Conservation (phyloP, 495 filamentous ascomycete genomes). For the Neurospora terricola region DNA sequence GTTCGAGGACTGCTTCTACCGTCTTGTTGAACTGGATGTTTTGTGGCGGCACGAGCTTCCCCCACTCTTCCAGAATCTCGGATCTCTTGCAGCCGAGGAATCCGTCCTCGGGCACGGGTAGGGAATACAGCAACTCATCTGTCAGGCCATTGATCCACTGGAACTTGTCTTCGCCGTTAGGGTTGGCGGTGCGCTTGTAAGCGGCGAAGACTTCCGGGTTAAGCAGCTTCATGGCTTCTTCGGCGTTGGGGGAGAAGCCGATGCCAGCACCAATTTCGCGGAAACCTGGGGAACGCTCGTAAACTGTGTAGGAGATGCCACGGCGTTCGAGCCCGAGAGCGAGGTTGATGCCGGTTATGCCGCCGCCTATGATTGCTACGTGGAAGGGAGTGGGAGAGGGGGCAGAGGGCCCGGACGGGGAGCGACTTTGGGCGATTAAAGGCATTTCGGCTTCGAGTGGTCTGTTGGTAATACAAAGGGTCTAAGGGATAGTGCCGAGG, state of each 20-base stretch:
- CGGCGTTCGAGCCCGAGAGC: constrained; percentile 46
- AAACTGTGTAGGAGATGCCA: constrained; percentile 38
- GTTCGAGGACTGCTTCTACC: not conserved
- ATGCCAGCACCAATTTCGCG: constrained; percentile 51
- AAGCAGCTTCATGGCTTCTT: constrained; percentile 42
- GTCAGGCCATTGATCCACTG: constrained; percentile 31
- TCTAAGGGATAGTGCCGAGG: not conserved
- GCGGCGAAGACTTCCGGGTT: constrained; percentile 26
- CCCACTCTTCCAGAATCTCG: constrained; percentile 36
- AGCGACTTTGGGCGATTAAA: not conserved
- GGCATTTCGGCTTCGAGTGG: constrained; percentile 4
- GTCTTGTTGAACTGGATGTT: constrained; percentile 27
- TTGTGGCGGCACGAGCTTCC: constrained; percentile 13
- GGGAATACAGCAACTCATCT: constrained; percentile 21
- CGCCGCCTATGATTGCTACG: constrained; percentile 51
- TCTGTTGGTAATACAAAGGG: not conserved
- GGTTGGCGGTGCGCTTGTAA: constrained; percentile 29
- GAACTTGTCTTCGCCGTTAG: constrained; percentile 33
- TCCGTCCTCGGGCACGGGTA: constrained; percentile 28
- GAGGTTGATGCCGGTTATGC: constrained; percentile 49
- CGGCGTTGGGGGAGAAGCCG: constrained; percentile 48
- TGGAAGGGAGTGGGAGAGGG: constrained; percentile 9
- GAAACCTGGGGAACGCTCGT: constrained; percentile 44
- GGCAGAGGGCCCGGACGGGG: constrained; percentile 13
- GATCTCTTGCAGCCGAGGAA: constrained; percentile 33